Base-by-base conservation (phyloP, 202 grass and related monocot genomes). In the Schoenoplectus tabernaemontani region DNA sequence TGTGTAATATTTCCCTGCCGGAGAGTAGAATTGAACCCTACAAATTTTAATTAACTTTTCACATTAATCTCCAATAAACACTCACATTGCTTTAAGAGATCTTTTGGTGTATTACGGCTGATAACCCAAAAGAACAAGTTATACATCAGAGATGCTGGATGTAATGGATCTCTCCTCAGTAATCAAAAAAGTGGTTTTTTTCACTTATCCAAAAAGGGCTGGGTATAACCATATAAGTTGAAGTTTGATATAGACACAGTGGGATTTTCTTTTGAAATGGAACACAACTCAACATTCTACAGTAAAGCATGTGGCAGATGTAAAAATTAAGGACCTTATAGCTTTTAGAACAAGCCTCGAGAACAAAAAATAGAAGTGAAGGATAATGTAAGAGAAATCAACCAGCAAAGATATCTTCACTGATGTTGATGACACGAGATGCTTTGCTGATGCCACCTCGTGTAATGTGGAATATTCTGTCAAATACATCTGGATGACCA, bases 341-440 rank as follows among this genome's bases (percentile, higher is more conserved):
- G 46, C 44, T 74, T 34, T 53, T 78, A 78, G 37, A 57, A 78
- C 33, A 78, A 2, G 6, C 17, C 6, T 12, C 17, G 46, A 60
- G 34, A 78, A 54, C 8, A n/a, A 42, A 64, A 48, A 48, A 64
- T 64, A 64, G 37, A 82, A 57, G n/a, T 76, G 71, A 28, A 41
- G 61, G 53, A 84, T 28, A 26, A n/a, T 85, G 83, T 32, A 87
- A 59, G 57, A 81, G 61, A 83, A 42, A 17, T 22, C 0, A 77
- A 98, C 95, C 95, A 78, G 95, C 91, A 75, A 86, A 98, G 74
- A 98, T 98, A 74, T 98, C 95, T 92, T 98, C 95, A 24, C 95
- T 98, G 32, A 98, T 98, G 84, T 98, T 98, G 75, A 98, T 98
- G 77, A 98, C 86, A 39, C 95, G 84, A 76, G 95, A 98, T 62